Evolutionary conservation across 768 basidiomycete species (phyloP).

Genomic region (Guyanaporus albipodus): DNA sequence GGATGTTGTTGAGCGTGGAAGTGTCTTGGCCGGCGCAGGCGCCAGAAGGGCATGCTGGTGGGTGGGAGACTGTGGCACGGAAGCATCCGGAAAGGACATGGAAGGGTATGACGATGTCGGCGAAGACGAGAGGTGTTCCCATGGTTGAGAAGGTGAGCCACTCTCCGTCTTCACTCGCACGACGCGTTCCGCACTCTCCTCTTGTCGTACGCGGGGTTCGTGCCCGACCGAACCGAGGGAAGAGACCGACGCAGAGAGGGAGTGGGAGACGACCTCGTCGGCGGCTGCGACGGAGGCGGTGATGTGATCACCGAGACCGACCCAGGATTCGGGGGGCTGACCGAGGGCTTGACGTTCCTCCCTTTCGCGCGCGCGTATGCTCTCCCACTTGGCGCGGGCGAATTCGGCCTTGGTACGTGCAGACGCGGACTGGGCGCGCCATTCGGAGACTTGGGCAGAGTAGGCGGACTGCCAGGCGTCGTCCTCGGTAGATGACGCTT

Average conservation of each 20-base stretch:
- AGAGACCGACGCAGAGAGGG: slow-evolving; percentile 17
- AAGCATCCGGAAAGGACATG: slow-evolving; percentile 65
- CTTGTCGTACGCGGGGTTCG: slow-evolving; percentile 26
- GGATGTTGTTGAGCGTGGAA: slow-evolving; percentile 21
- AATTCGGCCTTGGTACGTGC: slow-evolving; percentile 73
- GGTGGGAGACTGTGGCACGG: slow-evolving; percentile 46
- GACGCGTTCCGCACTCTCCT: slow-evolving; percentile 14
- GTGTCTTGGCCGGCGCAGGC: slow-evolving; percentile 6
- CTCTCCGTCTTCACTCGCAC: slow-evolving; percentile 12
- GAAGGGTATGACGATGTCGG: slow-evolving; percentile 72
- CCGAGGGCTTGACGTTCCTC: slow-evolving; percentile 41
- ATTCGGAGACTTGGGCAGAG: slow-evolving; percentile 60
- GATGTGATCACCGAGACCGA: slow-evolving; percentile 28
- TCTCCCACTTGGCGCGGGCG: slow-evolving; percentile 70
- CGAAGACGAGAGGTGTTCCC: slow-evolving; percentile 69
- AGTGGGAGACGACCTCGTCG: slow-evolving; percentile 12
- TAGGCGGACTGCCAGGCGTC: slow-evolving; percentile 66
- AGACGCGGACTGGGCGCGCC: slow-evolving; percentile 70
- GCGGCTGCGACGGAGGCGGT: slow-evolving; percentile 19
- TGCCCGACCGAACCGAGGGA: slow-evolving; percentile 19
- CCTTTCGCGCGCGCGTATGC: slow-evolving; percentile 42
- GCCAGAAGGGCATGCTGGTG: slow-evolving; percentile 22
- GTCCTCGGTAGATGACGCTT: slow-evolving; percentile 18
- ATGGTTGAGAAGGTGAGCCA: slow-evolving; percentile 48
- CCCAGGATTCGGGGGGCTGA: slow-evolving; percentile 20